Percentiles rank a stretch among this genome's conserved stretches.
Evolutionary conservation across 2,329 filamentous ascomycete genomes (phyloP).

Genomic region (Fusarium ambrosium): DNA sequence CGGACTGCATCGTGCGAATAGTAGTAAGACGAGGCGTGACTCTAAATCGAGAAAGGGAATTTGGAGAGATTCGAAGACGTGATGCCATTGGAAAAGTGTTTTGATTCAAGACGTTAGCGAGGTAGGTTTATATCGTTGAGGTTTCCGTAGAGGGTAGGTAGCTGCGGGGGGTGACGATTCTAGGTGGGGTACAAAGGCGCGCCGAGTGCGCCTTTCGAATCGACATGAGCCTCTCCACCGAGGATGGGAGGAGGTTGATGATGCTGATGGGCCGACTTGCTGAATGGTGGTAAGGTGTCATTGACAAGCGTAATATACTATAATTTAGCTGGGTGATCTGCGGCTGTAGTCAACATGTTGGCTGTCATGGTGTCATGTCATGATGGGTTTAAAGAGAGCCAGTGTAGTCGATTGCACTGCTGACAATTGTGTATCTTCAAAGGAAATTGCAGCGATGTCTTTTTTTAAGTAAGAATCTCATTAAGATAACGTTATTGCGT

Average conservation of each 20-base stretch:
- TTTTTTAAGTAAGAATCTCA: not conserved
- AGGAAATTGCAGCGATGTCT: rapidly evolving
- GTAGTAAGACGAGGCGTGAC: conserved; percentile 4
- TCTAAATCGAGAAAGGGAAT: conserved; percentile 17
- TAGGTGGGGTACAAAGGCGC: conserved; percentile 35
- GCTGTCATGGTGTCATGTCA: not conserved
- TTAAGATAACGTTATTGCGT: not conserved
- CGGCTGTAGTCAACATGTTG: not conserved
- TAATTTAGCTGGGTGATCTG: not conserved
- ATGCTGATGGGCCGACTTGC: not conserved
- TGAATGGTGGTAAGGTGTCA: not conserved
- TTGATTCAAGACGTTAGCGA: not conserved
- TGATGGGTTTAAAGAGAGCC: not conserved
- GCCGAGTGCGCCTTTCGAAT: conserved; percentile 26
- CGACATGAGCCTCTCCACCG: not conserved
- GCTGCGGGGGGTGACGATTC: conserved; percentile 27
- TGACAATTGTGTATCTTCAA: not conserved
- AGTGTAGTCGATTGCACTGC: not conserved
- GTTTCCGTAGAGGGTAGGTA: not conserved
- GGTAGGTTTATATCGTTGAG: conserved; percentile 4
- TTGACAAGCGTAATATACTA: not conserved
- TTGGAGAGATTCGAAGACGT: conserved; percentile 21
- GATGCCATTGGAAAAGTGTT: conserved; percentile 24
- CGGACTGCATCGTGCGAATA: conserved; percentile 48
- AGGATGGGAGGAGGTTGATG: not conserved